Conservation (phyloP, 129 eudicot species). For the Escallonia herrerae region DNA sequence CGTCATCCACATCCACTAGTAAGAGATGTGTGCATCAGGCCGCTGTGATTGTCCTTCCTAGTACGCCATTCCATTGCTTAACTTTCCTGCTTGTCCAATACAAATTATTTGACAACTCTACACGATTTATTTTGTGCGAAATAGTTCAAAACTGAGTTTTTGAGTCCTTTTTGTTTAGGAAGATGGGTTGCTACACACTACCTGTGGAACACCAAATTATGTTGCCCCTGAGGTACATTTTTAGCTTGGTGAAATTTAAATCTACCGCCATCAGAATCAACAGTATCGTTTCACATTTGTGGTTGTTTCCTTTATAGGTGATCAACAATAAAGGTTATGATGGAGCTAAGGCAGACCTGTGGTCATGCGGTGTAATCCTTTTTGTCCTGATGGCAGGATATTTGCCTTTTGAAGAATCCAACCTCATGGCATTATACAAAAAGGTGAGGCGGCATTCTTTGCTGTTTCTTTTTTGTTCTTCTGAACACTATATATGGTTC, state of each 20-base stretch:
- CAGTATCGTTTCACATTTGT: not conserved
- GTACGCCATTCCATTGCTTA: not conserved
- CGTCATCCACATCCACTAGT: no score
- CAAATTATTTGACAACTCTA: not conserved
- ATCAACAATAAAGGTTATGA: constrained; percentile 96
- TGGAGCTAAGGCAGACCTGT: constrained; percentile 98
- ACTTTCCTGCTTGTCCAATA: not conserved
- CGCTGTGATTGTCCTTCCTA: not conserved
- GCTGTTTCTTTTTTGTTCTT: not conserved
- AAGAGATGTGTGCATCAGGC: no score
- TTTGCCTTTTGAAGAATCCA: constrained; percentile 89
- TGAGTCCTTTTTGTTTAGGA: constrained; percentile 40
- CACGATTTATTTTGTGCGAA: not conserved
- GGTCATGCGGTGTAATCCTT: constrained; percentile 99
- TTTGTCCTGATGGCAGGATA: constrained; percentile 98
- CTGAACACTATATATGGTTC: not conserved
- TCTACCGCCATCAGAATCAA: not conserved
- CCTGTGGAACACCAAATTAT: constrained; percentile 99
- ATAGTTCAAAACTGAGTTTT: not conserved
- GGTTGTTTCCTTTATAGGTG: constrained; percentile 37
- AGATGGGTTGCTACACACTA: constrained; percentile 94
- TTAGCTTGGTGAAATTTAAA: not conserved
- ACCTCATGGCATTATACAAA: constrained; percentile 81
- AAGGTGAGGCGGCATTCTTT: constrained; percentile 61
- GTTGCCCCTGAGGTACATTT: constrained; percentile 94